Conservation (phyloP, 495 filamentous ascomycete genomes). For the Penicillium paxilli region DNA sequence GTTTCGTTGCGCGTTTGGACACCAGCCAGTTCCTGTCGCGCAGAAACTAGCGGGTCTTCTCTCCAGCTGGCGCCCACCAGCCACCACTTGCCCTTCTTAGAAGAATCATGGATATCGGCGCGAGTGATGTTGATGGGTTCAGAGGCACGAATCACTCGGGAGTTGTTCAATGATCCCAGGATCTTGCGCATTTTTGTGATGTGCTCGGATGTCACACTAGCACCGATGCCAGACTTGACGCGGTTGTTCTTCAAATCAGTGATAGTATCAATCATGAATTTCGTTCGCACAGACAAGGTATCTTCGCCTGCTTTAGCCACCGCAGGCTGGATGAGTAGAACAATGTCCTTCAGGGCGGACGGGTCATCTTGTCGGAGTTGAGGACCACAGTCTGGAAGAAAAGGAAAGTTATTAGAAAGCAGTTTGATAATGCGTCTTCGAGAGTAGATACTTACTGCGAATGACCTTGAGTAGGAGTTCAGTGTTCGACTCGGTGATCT, state of each 20-base stretch:
- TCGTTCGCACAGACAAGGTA: conserved; percentile 81
- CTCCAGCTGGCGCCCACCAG: conserved; percentile 90
- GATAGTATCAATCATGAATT: conserved; percentile 98
- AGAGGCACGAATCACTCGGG: conserved; percentile 63
- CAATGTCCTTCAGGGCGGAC: conserved; percentile 86
- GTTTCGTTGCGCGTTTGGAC: conserved; percentile 14
- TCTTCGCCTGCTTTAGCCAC: conserved; percentile 64
- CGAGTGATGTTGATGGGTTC: conserved; percentile 83
- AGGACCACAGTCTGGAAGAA: conserved; percentile 58
- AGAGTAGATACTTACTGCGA: conserved; percentile 50
- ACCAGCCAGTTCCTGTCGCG: conserved; percentile 34
- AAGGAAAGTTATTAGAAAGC: conserved; percentile 3
- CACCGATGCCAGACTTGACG: conserved; percentile 68
- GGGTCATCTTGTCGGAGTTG: conserved; percentile 91
- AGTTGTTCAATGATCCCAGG: conserved; percentile 68
- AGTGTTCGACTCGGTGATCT: conserved; percentile 84
- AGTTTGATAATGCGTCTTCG: no score
- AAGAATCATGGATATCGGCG: conserved; percentile 74
- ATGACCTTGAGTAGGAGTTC: conserved; percentile 87
- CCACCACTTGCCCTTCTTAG: conserved; percentile 97
- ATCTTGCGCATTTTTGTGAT: conserved; percentile 82
- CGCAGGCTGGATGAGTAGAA: conserved; percentile 72
- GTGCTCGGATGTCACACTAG: conserved; percentile 69
- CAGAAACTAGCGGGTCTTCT: conserved; percentile 43
- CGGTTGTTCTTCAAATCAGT: conserved; percentile 93